phyloP scores from a whole-genome alignment of 1,139 yeast genomes.

The Tardiomyces depauwii region DNA sequence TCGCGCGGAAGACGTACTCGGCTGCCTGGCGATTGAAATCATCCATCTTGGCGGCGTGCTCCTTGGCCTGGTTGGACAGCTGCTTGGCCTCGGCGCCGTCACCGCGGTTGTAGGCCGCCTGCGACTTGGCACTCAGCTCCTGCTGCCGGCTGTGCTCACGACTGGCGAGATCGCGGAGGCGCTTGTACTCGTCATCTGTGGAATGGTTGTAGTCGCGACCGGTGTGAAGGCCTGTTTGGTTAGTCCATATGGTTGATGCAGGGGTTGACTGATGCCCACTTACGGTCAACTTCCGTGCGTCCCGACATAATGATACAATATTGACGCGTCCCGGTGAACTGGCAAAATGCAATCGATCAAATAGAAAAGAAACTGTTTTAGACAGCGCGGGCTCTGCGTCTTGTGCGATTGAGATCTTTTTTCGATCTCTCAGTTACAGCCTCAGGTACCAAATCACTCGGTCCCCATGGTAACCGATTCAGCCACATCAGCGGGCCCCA shows the following conservation, averaged over 20 bases:
- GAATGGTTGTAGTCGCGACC: constrained; percentile 29
- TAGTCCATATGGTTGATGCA: no score
- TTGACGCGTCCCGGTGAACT: no score
- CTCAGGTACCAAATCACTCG: no score
- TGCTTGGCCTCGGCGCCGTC: constrained; percentile 64
- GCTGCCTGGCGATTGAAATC: constrained; percentile 71
- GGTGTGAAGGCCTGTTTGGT: constrained; percentile 7
- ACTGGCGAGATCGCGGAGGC: constrained; percentile 58
- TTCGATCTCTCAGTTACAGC: no score
- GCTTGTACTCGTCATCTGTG: constrained; percentile 38
- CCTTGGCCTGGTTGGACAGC: constrained; percentile 58
- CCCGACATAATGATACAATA: no score
- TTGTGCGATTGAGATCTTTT: no score
- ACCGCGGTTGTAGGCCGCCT: constrained; percentile 64
- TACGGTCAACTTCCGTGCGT: background rate
- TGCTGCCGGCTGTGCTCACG: constrained; percentile 48
- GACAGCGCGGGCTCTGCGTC: no score
- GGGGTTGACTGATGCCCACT: no score
- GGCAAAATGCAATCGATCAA: no score
- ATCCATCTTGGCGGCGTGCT: constrained; percentile 51
- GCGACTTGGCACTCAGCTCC: constrained; percentile 54
- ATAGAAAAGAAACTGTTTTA: no score
- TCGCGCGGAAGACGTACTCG: constrained; percentile 74
- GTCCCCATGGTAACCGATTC: no score
- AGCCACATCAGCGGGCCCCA: no score